These are phyloP conservation scores for Bipolaris sorokiniana DNA, from an alignment of 2,329 filamentous ascomycete genomes.

Conservation along the genomic window DNA sequence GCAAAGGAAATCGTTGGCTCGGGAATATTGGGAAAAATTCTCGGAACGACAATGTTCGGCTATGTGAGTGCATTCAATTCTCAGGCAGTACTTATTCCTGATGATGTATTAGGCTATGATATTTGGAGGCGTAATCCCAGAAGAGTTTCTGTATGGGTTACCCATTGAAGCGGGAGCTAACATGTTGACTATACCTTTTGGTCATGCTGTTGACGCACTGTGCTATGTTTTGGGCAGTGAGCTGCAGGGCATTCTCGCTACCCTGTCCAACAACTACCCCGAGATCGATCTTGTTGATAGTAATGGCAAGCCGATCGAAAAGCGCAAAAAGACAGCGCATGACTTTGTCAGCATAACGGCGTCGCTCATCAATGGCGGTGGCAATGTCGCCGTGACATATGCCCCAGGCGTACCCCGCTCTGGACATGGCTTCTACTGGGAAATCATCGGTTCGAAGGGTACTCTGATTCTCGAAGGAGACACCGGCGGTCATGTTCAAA, in stretches of 20 bases:
- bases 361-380: conserved; percentile 29
- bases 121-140: conserved; percentile 22
- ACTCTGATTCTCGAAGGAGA: conserved; percentile 37
- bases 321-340: conserved; percentile 36
- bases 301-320: conserved; percentile 24
- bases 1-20: conserved; percentile 52
- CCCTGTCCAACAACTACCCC: conserved; percentile 30
- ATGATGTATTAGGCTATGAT: conserved; percentile 24
- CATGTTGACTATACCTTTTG: conserved; percentile 51
- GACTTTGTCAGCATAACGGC: conserved; percentile 37
- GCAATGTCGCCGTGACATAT: conserved; percentile 34
- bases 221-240: conserved; percentile 39
- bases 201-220: conserved; percentile 41
- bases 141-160: conserved; percentile 56
- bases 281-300: conserved; percentile 29
- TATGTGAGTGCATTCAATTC: conserved; percentile 12
- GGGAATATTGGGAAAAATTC: conserved; percentile 54
- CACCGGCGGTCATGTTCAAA: conserved; percentile 47
- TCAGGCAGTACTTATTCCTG: not conserved
- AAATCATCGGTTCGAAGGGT: conserved; percentile 50
- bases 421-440: conserved; percentile 41
- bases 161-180: conserved; percentile 55
- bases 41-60: conserved; percentile 44
- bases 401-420: conserved; percentile 26
- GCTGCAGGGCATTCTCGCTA: conserved; percentile 33